Conservation (phyloP, 2,329 filamentous ascomycete genomes). For the Leptographium lundbergii region DNA sequence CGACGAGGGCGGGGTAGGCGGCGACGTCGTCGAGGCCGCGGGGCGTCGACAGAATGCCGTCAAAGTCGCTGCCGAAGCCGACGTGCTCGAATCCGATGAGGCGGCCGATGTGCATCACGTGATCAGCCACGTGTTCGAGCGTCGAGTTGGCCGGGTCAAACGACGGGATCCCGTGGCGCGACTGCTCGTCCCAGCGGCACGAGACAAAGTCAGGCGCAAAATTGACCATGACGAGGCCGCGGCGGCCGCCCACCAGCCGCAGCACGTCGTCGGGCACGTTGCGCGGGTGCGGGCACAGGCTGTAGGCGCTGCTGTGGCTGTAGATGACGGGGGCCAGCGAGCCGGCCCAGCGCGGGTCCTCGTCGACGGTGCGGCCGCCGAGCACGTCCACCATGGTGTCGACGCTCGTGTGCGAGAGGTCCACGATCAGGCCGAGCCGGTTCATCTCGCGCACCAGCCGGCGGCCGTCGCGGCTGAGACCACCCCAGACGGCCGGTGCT, state of each 20-base stretch:
- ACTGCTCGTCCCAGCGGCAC: conserved; percentile 43
- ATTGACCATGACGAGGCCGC: conserved; percentile 83
- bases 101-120: conserved; percentile 72
- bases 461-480: conserved; percentile 59
- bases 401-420: conserved; percentile 62
- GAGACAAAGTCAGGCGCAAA: conserved; percentile 75
- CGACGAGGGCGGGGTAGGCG: conserved; percentile 68
- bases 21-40: conserved; percentile 72
- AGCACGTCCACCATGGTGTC: conserved; percentile 82
- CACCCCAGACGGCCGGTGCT: conserved; percentile 51
- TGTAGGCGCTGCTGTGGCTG: conserved; percentile 72
- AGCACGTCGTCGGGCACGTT: conserved; percentile 84
- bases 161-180: conserved; percentile 45
- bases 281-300: conserved; percentile 73
- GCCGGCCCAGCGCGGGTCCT: conserved; percentile 46
- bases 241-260: conserved; percentile 57
- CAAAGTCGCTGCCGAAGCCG: conserved; percentile 81
- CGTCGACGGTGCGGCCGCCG: conserved; percentile 34
- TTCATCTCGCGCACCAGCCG: conserved; percentile 80
- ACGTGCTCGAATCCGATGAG: conserved; percentile 80
- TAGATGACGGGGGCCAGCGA: conserved; percentile 77
- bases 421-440: conserved; percentile 84
- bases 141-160: conserved; percentile 58
- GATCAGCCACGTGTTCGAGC: conserved; percentile 62
- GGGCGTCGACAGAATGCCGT: conserved; percentile 58